Base-by-base conservation (phyloP, 805 yeast species). In the Candida glaebosa region DNA sequence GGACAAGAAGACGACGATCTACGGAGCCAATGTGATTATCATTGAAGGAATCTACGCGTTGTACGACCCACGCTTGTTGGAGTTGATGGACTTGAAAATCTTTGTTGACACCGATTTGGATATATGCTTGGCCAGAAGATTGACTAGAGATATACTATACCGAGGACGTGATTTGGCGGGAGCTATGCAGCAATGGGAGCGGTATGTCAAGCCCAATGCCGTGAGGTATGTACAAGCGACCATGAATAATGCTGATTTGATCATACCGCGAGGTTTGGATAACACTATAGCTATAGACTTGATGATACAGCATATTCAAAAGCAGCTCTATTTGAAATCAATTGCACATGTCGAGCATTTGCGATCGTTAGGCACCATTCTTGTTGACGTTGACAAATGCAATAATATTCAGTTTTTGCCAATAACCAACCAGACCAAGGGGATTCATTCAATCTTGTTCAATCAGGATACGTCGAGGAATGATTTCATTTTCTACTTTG, bases 31-130 rank as follows among this genome's bases (percentile, higher is more conserved):
- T 58, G 95, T 93, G 16, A 85, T 93, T 40, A 84, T 93, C 4
- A 67, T 93, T 30, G 99, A 93, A 61, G 99, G 99, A 2, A 81
- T 93, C 3, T 87, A 86, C 57, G 88, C 96, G 0, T 62, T 93
- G 34, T 80, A 82, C 46, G 88, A 84, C 57, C 71, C 73, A 36
- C 73, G 89, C 32, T 62, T 93, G 14, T 63, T 84, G 40, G 83
- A 77, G 9, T 55, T 89, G 54, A 84, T 90, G 84, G 95, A 91
- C 54, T 71, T 88, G 44, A 91, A 86, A 61, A 78, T 91, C 15
- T 93, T 81, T 59, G 97, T 93, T 3, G 97, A 91, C 51, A 93
- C 97, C 2, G 98, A 90, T 54, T 70, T 89, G 50, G 99, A 93
- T 57, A 78, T 91, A 12, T 93, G 99, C 61, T 71, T 93, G 51